Percentiles rank a stretch among this genome's conserved stretches.
Evolutionary conservation across 768 basidiomycete species (phyloP).

Genomic region (Hirschioporus abietinus): DNA sequence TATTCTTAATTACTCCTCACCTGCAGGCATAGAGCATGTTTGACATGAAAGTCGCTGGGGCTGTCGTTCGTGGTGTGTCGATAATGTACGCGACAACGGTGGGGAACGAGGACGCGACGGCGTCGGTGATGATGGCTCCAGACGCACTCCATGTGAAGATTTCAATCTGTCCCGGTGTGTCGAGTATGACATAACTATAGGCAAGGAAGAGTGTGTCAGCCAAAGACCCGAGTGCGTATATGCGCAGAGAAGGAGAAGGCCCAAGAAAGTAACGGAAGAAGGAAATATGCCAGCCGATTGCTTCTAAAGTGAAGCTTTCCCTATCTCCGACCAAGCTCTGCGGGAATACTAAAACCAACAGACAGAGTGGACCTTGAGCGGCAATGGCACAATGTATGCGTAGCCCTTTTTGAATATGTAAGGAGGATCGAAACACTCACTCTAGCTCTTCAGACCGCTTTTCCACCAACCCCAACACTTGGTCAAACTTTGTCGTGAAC

Average conservation of each 20-base stretch:
- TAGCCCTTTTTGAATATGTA: conserved; percentile 2
- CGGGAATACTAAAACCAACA: no score
- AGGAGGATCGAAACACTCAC: conserved; percentile 40
- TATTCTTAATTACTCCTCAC: conserved; percentile 32
- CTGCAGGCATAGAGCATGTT: conserved; percentile 99
- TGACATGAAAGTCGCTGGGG: conserved; percentile 98
- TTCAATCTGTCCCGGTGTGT: conserved; percentile 98
- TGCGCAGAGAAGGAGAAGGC: conserved; percentile 2
- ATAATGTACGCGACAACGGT: conserved; percentile 96
- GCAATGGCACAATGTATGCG: no score
- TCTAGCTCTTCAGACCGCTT: conserved; percentile 85
- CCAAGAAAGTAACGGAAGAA: conserved; percentile 7
- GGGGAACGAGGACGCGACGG: conserved; percentile 88
- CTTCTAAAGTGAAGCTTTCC: no score
- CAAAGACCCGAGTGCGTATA: background rate
- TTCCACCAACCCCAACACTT: conserved; percentile 87
- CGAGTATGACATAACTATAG: conserved; percentile 83
- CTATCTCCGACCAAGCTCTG: no score
- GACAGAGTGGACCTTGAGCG: background rate
- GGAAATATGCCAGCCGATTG: background rate
- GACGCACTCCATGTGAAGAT: conserved; percentile 99
- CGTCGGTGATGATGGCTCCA: conserved; percentile 97
- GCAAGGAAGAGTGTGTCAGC: background rate
- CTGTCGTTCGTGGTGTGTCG: conserved; percentile 91
- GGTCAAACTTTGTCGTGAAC: conserved; percentile 98